Evolutionary conservation across 83 land plant genomes (phyloP).

Genomic region (Picea engelmannii): DNA sequence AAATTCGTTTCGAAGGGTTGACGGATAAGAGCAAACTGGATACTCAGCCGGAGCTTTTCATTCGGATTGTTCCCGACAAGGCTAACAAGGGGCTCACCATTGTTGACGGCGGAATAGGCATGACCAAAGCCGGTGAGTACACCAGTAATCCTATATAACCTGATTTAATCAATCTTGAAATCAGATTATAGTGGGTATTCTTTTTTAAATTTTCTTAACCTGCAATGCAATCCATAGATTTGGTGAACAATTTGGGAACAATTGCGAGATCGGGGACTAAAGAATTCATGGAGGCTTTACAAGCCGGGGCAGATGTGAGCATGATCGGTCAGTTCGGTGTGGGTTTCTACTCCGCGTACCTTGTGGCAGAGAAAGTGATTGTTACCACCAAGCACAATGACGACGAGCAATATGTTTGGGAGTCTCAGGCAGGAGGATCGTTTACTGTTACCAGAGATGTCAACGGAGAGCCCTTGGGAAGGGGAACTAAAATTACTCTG

Average conservation of each 20-base stretch:
- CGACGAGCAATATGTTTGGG: constrained; percentile 84
- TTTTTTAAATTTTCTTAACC: too few species aligned
- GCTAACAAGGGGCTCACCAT: constrained; percentile 62
- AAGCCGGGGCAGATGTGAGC: constrained; percentile 17
- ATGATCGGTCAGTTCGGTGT: constrained; percentile 73
- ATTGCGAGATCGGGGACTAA: constrained; percentile 85
- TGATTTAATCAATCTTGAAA: too few species aligned
- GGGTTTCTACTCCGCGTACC: constrained; percentile 75
- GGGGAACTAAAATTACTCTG: constrained; percentile 14
- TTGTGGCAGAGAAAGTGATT: constrained; percentile 77
- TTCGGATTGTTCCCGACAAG: constrained; percentile 67
- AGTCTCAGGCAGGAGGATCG: constrained; percentile 86
- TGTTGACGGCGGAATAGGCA: constrained; percentile 72
- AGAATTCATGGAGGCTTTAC: constrained; percentile 16
- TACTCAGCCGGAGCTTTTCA: constrained; percentile 73
- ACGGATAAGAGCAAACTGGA: constrained; percentile 80
- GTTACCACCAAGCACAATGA: constrained; percentile 84
- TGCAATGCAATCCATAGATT: neutral
- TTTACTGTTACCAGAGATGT: constrained; percentile 59
- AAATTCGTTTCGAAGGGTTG: constrained; percentile 70
- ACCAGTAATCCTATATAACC: too few species aligned
- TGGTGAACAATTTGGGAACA: constrained; percentile 55
- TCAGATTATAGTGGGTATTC: too few species aligned
- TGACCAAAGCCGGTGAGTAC: constrained; percentile 58
- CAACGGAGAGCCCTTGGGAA: constrained; percentile 2